Evolutionary conservation across 495 filamentous ascomycete species (phyloP).

Genomic region (Terfezia boudieri): DNA sequence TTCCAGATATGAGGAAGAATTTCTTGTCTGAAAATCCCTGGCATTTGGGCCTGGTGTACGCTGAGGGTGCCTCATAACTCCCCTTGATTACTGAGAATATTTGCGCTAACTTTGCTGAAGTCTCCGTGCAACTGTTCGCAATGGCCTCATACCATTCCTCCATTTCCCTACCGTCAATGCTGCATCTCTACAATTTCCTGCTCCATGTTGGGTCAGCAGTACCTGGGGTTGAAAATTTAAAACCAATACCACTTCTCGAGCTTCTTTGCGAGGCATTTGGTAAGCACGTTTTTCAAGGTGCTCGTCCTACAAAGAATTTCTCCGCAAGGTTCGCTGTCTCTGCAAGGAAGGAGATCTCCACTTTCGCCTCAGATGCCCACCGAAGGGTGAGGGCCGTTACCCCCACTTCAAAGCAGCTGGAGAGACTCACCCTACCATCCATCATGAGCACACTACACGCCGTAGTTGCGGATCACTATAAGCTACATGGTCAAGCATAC

Average conservation of each 20-base stretch:
- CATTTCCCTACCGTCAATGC: constrained; percentile 4
- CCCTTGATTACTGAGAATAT: not conserved
- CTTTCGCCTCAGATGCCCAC: constrained; percentile 2
- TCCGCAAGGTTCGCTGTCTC: constrained; percentile 5
- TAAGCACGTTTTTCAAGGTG: constrained; percentile 5
- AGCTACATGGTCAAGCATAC: constrained; percentile 5
- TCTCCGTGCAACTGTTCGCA: constrained; percentile 7
- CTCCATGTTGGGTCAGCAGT: constrained; percentile 3
- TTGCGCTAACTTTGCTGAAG: not conserved
- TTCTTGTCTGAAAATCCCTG: constrained; percentile 7
- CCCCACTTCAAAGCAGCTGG: constrained; percentile 1
- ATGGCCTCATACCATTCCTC: constrained; percentile 6
- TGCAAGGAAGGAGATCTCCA: constrained; percentile 4
- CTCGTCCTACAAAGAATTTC: constrained; percentile 5
- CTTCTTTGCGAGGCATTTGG: constrained; percentile 7
- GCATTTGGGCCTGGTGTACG: constrained; percentile 8
- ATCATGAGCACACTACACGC: constrained; percentile 4
- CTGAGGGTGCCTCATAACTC: constrained; percentile 2
- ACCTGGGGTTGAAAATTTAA: constrained; percentile 1
- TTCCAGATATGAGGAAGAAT: constrained; percentile 4
- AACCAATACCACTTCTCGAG: constrained; percentile 1
- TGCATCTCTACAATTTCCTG: constrained; percentile 9
- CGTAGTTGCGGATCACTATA: constrained; percentile 3
- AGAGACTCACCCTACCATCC: constrained; percentile 4
- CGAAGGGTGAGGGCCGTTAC: constrained; percentile 1